A percentile compares a stretch with the other conserved stretches of the same genome.
These are phyloP conservation scores for Piper betle DNA, from an alignment of 164 flowering plant species.

Conservation along the genomic window DNA sequence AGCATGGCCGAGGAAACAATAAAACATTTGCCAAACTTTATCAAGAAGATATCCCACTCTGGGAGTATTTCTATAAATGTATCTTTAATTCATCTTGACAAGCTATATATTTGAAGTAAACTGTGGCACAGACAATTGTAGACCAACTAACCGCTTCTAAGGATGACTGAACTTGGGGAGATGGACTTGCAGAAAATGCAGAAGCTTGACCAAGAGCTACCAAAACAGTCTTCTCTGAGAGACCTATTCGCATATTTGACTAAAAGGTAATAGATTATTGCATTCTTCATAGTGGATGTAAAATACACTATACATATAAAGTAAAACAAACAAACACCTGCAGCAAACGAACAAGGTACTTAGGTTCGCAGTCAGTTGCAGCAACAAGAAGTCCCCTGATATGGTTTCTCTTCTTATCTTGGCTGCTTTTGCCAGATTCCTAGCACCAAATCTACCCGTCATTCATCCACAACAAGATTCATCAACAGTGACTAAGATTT, in stretches of 20 bases:
- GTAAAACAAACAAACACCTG: slow-evolving; percentile 41
- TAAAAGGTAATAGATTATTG: slow-evolving; percentile 19
- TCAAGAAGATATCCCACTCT: background rate
- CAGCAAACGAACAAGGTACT: slow-evolving; percentile 71
- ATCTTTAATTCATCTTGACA: too few relatives aligned
- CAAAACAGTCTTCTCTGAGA: slow-evolving; percentile 88
- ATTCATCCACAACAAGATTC: background rate
- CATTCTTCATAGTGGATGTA: slow-evolving; percentile 3
- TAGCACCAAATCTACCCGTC: slow-evolving; percentile 8
- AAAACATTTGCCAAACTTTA: background rate
- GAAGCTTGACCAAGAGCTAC: slow-evolving; percentile 89
- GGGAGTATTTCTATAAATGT: too few relatives aligned
- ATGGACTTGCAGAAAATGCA: slow-evolving; percentile 43
- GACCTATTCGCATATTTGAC: slow-evolving; percentile 84
- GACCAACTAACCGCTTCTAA: slow-evolving; percentile 62
- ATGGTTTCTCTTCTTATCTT: slow-evolving; percentile 83
- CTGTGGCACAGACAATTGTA: background rate
- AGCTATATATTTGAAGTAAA: background rate
- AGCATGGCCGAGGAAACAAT: background rate
- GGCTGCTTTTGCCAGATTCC: slow-evolving; percentile 90
- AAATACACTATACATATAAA: background rate
- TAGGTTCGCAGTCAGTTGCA: slow-evolving; percentile 94
- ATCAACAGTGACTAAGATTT: background rate
- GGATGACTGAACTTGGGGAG: slow-evolving; percentile 51
- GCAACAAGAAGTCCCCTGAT: slow-evolving; percentile 89